Percentiles rank a stretch among this genome's conserved stretches.
Evolutionary conservation across 2,329 filamentous ascomycete genomes (phyloP).

Genomic region (Penicillium digitatum): DNA sequence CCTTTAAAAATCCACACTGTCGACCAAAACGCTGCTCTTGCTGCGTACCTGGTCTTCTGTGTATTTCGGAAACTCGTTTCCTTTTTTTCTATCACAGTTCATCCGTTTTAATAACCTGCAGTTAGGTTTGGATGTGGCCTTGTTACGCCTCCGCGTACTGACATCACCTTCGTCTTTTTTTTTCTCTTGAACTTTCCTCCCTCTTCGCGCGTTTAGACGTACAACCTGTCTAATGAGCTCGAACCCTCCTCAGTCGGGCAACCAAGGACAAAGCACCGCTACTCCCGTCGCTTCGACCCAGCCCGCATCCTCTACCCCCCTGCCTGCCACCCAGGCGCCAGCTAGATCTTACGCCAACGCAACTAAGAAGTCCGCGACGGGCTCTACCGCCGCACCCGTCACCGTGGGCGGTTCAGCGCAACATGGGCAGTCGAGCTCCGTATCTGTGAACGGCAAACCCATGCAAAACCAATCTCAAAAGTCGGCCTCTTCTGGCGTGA

Average conservation of each 20-base stretch:
- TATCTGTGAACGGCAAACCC: conserved; percentile 79
- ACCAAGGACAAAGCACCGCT: conserved; percentile 47
- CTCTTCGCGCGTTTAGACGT: conserved; percentile 26
- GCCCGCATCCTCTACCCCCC: conserved; percentile 48
- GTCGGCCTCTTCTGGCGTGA: conserved; percentile 45
- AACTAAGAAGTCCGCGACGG: conserved; percentile 57
- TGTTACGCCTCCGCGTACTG: conserved; percentile 23
- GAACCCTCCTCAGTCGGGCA: conserved; percentile 48
- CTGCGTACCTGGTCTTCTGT: conserved; percentile 24
- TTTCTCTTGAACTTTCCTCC: background rate
- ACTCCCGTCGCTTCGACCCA: conserved; percentile 38
- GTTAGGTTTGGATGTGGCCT: conserved; percentile 27
- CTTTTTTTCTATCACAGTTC: conserved; percentile 10
- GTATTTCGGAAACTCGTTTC: conserved; percentile 16
- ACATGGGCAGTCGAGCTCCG: conserved; percentile 60
- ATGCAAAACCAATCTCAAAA: conserved; percentile 43
- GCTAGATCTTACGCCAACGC: conserved; percentile 59
- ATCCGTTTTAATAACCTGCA: conserved; percentile 10
- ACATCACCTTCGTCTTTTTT: conserved; percentile 20
- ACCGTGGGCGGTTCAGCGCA: conserved; percentile 51
- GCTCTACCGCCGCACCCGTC: conserved; percentile 49
- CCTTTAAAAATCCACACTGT: conserved; percentile 7
- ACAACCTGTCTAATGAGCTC: conserved; percentile 58
- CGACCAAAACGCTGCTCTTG: conserved; percentile 22
- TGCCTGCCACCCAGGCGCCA: conserved; percentile 48